These are phyloP conservation scores for Chrysanthemum lavandulifolium DNA, from an alignment of 129 eudicot species.

Conservation along the genomic window DNA sequence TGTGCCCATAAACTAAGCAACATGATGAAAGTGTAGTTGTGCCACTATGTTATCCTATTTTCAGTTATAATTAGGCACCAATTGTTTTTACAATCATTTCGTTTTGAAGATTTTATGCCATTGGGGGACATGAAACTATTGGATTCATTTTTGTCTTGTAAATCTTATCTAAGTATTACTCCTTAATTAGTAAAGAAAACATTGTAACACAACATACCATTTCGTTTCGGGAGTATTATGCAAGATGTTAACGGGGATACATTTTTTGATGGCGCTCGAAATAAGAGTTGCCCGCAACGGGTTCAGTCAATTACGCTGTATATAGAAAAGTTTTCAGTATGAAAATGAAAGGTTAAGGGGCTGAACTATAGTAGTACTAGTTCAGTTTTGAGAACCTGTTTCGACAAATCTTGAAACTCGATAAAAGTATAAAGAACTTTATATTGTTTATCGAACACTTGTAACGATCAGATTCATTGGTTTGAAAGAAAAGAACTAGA, in stretches of 20 bases:
- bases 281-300: neutral
- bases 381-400: neutral
- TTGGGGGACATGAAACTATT: slow-evolving; percentile 28
- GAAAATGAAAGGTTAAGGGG: neutral
- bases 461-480: no score
- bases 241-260: no score
- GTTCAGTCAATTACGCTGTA: neutral
- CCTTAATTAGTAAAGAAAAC: neutral
- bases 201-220: neutral
- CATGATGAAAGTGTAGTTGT: slow-evolving; percentile 31
- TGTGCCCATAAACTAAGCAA: slow-evolving; percentile 26
- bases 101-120: slow-evolving; percentile 25
- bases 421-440: neutral
- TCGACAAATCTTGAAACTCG: neutral
- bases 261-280: no score
- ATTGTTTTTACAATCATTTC: slow-evolving; percentile 38
- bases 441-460: neutral
- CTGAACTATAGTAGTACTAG: neutral
- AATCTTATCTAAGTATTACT: neutral
- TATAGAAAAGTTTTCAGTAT: neutral
- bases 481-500: no score
- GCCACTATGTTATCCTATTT: slow-evolving; percentile 24
- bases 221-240: no score
- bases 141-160: neutral
- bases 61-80: slow-evolving; percentile 20